A percentile compares a stretch with the other conserved stretches of the same genome.
phyloP scores from a whole-genome alignment of 805 yeast species.

The Candida cerambycidarum region DNA sequence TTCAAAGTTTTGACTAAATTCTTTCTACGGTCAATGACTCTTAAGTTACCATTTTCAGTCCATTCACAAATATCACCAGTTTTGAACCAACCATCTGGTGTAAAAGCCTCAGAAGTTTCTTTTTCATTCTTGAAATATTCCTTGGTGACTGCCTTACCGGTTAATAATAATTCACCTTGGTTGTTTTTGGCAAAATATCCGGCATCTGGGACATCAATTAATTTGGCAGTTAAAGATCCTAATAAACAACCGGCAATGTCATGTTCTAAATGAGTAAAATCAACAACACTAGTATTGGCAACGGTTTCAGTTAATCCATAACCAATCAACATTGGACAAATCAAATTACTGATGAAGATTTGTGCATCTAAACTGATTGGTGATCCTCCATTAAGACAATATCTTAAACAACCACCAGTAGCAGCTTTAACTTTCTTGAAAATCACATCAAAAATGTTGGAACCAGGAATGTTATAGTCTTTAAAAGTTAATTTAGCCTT shows the following conservation, averaged over 20 bases:
- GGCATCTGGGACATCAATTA: slow-evolving; percentile 87
- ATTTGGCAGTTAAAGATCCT: slow-evolving; percentile 81
- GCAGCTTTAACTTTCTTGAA: slow-evolving; percentile 90
- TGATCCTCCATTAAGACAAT: slow-evolving; percentile 87
- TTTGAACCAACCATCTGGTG: slow-evolving; percentile 88
- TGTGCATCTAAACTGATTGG: slow-evolving; percentile 83
- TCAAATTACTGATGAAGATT: slow-evolving; percentile 67
- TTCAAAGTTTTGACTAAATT: slow-evolving; percentile 92
- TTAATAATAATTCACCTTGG: slow-evolving; percentile 89
- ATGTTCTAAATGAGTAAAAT: slow-evolving; percentile 62
- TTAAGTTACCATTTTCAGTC: slow-evolving; percentile 76
- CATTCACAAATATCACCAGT: slow-evolving; percentile 98
- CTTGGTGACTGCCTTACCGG: slow-evolving; percentile 68
- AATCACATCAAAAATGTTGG: slow-evolving; percentile 67
- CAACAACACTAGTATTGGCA: slow-evolving; percentile 77
- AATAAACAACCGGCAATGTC: slow-evolving; percentile 82
- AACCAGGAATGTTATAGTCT: slow-evolving; percentile 72
- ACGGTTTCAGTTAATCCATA: slow-evolving; percentile 96
- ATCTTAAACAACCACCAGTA: slow-evolving; percentile 85
- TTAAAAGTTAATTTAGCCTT: slow-evolving; percentile 66
- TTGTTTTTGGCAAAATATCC: slow-evolving; percentile 87
- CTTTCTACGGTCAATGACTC: slow-evolving; percentile 90
- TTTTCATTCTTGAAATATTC: slow-evolving; percentile 81
- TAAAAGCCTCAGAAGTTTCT: slow-evolving; percentile 75
- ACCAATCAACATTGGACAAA: slow-evolving; percentile 89